A percentile compares a stretch with the other conserved stretches of the same genome.
Conservation (phyloP, 129 eudicot genomes). For the Centrapalus pauciflorus region DNA sequence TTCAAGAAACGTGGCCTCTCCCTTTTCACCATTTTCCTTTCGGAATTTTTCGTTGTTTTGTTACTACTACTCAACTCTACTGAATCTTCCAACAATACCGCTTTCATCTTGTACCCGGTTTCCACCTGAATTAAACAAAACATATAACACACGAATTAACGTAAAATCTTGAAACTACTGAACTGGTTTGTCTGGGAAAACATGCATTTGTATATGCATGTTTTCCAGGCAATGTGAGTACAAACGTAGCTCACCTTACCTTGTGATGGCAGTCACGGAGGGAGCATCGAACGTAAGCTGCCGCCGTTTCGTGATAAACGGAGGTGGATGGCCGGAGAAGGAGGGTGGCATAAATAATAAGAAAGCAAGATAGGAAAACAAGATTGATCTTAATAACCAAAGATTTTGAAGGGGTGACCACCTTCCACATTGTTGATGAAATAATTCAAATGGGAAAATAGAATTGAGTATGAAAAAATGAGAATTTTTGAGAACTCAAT, state of each 20-base stretch:
- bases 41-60: slow-evolving; percentile 6
- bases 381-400: slow-evolving; percentile 64
- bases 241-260: slow-evolving; percentile 86
- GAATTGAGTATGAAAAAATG: too few relatives aligned
- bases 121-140: slow-evolving; percentile 34
- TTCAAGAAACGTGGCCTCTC: slow-evolving; percentile 66
- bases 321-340: slow-evolving; percentile 61
- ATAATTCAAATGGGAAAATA: background rate
- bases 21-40: slow-evolving; percentile 29
- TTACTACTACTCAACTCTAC: slow-evolving; percentile 26
- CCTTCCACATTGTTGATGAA: slow-evolving; percentile 40
- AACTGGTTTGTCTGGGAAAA: background rate
- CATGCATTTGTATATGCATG: background rate
- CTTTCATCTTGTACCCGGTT: slow-evolving; percentile 52
- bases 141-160: background rate
- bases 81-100: slow-evolving; percentile 33
- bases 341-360: slow-evolving; percentile 54
- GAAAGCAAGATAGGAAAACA: slow-evolving; percentile 48
- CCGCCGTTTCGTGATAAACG: slow-evolving; percentile 36
- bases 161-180: background rate
- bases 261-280: slow-evolving; percentile 78
- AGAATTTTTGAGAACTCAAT: background rate
- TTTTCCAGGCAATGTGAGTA: background rate
- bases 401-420: slow-evolving; percentile 52
- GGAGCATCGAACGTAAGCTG: slow-evolving; percentile 54